These are phyloP conservation scores for Epichloe glyceriae DNA, from an alignment of 2,329 filamentous ascomycete species.

Conservation along the genomic window DNA sequence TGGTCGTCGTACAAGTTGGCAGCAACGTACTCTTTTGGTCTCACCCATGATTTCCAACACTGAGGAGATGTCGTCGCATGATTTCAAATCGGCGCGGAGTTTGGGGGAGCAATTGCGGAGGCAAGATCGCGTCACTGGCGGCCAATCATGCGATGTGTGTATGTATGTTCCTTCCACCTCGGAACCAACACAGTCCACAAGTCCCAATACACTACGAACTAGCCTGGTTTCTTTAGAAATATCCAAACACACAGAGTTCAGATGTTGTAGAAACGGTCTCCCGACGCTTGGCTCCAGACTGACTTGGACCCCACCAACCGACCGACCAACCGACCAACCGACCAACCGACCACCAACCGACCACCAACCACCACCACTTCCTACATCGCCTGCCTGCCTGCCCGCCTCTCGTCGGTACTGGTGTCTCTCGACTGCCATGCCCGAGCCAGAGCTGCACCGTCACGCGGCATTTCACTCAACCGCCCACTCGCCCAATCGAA, in stretches of 20 bases:
- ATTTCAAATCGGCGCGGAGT: slow-evolving; percentile 2
- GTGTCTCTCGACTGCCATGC: too few species aligned
- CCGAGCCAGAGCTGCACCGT: neutral
- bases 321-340: too few species aligned
- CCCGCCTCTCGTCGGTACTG: too few species aligned
- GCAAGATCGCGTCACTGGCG: slow-evolving; percentile 13
- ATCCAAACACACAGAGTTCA: too few species aligned
- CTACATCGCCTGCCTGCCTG: too few species aligned
- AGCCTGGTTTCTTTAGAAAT: too few species aligned
- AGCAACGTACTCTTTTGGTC: neutral
- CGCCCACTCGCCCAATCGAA: neutral
- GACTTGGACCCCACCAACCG: too few species aligned
- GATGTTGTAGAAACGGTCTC: too few species aligned
- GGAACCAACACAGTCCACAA: slow-evolving; percentile 46
- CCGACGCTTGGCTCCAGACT: too few species aligned
- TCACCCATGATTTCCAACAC: neutral
- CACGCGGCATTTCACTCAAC: slow-evolving; percentile 1
- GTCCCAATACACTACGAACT: slow-evolving; percentile 44
- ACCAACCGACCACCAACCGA: too few species aligned
- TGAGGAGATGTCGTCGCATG: neutral
- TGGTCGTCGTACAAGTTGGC: neutral
- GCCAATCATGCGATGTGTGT: slow-evolving; percentile 1
- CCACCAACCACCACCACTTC: too few species aligned
- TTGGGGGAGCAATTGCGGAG: neutral
- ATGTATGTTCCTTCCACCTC: too few species aligned